Evolutionary conservation across 2,329 filamentous ascomycete species (phyloP), one percentile per base, ranked within the genome.

Genomic region (Zymoseptoria brevis): DNA sequence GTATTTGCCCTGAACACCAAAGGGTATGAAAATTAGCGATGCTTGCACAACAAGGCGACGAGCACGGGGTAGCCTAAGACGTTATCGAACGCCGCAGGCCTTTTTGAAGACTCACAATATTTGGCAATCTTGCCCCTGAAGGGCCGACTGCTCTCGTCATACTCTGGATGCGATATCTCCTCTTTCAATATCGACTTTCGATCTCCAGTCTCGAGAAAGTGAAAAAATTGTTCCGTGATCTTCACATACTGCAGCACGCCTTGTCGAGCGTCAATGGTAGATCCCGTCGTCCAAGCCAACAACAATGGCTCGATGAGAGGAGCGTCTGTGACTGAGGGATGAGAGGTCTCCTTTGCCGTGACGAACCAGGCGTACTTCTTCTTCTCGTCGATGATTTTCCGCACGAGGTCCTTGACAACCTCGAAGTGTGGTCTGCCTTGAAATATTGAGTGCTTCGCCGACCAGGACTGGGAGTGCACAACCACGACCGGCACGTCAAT

Each of bases 381-480:
- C 57, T 78, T 72, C 59, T 73, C 64, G 62, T 80, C 72, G 21
- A 69, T 64, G 53, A 81, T 74, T 60, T 74, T 71, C 19, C 76
- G 71, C 1, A 82, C 82, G 1, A 87, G 75, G 7, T 81, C 80
- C 57, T 77, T 79, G 7, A 88, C 84, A 0, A 82, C 81, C 41
- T 83, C 80, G 60, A 87, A 88, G 70, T 88, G 85, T 50, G 84
- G 80, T 5, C 83, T 78, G 3, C 82, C 84, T 64, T 83, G 84
- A 73, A 87, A 87, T 53, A 83, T 67, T 35, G 77, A 80, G 60
- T 75, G 71, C n/a, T 75, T 74, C 35, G 76, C 76, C 35, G 83
- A 86, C 85, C 86, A 88, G 7, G 84, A 82, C 60, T 83, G 79
- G 53, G 83, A 87, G 72, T 88, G 83, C 48, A 87, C 75, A 26